These are phyloP conservation scores for Aspergillus ustus DNA, from an alignment of 2,329 filamentous ascomycete genomes.

Conservation along the genomic window DNA sequence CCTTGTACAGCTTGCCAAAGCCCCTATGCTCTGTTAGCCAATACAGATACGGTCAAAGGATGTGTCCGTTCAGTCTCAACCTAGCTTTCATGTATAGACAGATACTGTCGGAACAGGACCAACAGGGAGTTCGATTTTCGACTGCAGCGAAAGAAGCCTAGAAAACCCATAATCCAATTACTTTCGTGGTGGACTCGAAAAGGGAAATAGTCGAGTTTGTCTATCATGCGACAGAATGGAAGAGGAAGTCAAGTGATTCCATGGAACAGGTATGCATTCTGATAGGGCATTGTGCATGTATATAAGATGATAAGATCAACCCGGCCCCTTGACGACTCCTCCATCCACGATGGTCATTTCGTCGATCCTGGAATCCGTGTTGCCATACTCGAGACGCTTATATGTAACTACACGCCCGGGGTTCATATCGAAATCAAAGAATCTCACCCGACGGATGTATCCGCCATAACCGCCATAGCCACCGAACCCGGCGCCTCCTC, in stretches of 20 bases:
- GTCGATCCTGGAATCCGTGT: slow-evolving; percentile 57
- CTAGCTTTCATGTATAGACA: too few relatives aligned
- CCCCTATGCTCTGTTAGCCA: too few relatives aligned
- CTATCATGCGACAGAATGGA: neutral
- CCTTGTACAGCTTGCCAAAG: too few relatives aligned
- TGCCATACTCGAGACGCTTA: slow-evolving; percentile 79
- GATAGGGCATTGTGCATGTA: neutral
- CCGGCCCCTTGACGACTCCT: slow-evolving; percentile 54
- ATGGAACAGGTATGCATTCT: neutral
- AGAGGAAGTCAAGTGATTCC: neutral
- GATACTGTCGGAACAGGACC: too few relatives aligned
- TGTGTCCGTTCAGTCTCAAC: too few relatives aligned
- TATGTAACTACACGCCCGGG: slow-evolving; percentile 87
- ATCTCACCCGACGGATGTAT: slow-evolving; percentile 79
- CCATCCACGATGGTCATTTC: slow-evolving; percentile 66
- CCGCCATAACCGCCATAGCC: slow-evolving; percentile 91
- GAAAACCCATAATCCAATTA: neutral
- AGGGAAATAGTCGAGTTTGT: neutral
- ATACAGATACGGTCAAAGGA: too few relatives aligned
- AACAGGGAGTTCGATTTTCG: too few relatives aligned
- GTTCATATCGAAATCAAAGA: slow-evolving; percentile 95
- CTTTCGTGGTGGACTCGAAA: neutral
- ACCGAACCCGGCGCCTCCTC: slow-evolving; percentile 86
- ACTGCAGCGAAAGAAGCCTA: too few relatives aligned
- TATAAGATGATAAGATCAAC: slow-evolving; percentile 4